These are phyloP conservation scores for Ceratobasidium sp. DNA, from an alignment of 1,284 basidiomycete genomes.

Conservation along the genomic window DNA sequence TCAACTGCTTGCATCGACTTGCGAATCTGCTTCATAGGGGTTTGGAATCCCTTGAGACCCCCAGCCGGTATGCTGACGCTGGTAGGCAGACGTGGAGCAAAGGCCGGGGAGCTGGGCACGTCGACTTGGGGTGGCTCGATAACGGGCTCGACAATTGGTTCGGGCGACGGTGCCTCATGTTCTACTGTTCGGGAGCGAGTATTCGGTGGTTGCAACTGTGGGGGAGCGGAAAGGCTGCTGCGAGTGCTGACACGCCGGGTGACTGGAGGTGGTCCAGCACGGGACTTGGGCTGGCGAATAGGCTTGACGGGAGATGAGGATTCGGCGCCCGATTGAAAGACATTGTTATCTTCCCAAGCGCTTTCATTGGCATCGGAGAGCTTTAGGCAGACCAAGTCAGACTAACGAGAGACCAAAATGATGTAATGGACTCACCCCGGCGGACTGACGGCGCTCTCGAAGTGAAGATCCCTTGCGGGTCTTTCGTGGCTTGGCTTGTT, in stretches of 20 bases:
- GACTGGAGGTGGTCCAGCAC: slow-evolving; percentile 22
- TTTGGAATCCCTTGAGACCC: slow-evolving; percentile 7
- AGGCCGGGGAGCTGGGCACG: slow-evolving; percentile 37
- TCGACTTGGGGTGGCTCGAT: slow-evolving; percentile 47
- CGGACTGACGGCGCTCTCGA: slow-evolving; percentile 28
- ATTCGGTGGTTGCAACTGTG: slow-evolving; percentile 7
- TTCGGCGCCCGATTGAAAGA: slow-evolving; percentile 42
- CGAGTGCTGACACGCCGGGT: slow-evolving; percentile 35
- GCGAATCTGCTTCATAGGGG: slow-evolving; percentile 22
- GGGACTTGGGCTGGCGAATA: slow-evolving; percentile 27
- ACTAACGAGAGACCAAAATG: neutral
- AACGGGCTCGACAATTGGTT: neutral
- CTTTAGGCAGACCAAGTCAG: slow-evolving; percentile 1
- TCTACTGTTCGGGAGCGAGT: slow-evolving; percentile 3
- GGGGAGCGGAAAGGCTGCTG: slow-evolving; percentile 30
- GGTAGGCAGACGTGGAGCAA: slow-evolving; percentile 36
- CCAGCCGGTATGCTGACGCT: slow-evolving; percentile 20
- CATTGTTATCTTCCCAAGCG: slow-evolving; percentile 43
- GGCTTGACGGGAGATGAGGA: slow-evolving; percentile 34
- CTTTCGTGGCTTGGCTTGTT: slow-evolving; percentile 51
- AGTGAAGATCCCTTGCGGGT: slow-evolving; percentile 16
- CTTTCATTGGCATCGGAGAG: slow-evolving; percentile 39
- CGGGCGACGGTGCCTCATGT: neutral
- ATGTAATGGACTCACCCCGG: slow-evolving; percentile 14
- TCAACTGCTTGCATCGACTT: slow-evolving; percentile 29